Percentiles rank a stretch among this genome's conserved stretches.
Evolutionary conservation across 2,329 filamentous ascomycete genomes (phyloP).

Genomic region (Fusarium tjaetaba): DNA sequence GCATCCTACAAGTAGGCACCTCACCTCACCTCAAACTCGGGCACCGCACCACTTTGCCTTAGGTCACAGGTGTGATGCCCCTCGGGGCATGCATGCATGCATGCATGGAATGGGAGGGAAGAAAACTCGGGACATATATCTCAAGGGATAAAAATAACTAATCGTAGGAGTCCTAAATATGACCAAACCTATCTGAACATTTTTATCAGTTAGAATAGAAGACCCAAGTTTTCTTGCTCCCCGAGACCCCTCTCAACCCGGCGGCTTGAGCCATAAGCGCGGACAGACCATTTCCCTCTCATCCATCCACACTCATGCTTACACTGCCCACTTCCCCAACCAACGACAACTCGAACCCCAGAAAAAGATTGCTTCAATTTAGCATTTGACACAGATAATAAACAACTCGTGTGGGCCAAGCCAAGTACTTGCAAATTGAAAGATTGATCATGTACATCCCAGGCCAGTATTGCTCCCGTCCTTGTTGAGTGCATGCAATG

Average conservation of each 20-base stretch:
- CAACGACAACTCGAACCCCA: background rate
- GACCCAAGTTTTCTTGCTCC: background rate
- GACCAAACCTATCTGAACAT: background rate
- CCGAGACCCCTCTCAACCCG: background rate
- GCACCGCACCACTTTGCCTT: background rate
- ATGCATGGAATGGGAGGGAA: background rate
- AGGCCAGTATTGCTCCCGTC: background rate
- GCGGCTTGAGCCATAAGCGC: slow-evolving; percentile 4
- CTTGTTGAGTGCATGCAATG: background rate
- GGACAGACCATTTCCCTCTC: background rate
- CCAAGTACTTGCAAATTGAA: background rate
- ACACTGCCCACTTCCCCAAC: slow-evolving; percentile 13
- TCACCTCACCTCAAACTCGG: slow-evolving; percentile 6
- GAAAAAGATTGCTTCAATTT: background rate
- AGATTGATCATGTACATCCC: too few species aligned
- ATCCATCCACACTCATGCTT: slow-evolving; percentile 7
- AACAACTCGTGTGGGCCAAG: background rate
- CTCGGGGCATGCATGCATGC: background rate
- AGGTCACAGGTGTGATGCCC: background rate
- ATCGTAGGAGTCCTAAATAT: background rate
- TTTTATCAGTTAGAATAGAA: background rate
- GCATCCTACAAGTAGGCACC: background rate
- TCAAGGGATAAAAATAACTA: background rate
- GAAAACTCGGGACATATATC: background rate
- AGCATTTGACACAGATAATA: background rate